Evolutionary conservation across 495 filamentous ascomycete species (phyloP), one percentile per base, ranked within the genome.

Genomic region (Sphaerosporella brunnea): DNA sequence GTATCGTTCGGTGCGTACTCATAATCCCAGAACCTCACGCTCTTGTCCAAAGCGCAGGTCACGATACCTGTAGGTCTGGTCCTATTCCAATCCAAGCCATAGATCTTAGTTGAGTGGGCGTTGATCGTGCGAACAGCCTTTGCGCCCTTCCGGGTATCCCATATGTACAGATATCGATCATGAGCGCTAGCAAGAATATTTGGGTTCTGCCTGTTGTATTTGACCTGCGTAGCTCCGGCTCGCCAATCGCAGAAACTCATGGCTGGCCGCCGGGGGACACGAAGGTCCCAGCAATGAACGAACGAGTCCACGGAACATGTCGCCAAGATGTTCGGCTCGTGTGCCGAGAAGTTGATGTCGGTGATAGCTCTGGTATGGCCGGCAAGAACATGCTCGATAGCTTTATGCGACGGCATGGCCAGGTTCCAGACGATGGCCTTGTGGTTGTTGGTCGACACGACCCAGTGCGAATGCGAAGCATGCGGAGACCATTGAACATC

Each of bases 401-500:
- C 72, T 1, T 72, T 70, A 2, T 78, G 75, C n/a, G 79, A 72
- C 43, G 77, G 75, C 66, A 92, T 74, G 34, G 76, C 81, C 53
- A 96, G 67, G 60, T 94, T 96, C 87, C 85, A 94, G 7, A 96
- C 83, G 41, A 96, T 69, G 19, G 87, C 90, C 59, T 92, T 92
- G 60, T 93, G 86, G 57, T 94, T 94, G 23, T 83, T 84, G 2
- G 88, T 93, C 36, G 84, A 93, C 20, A 80, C 84, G 19, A 96
- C 82, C 88, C 88, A 94, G 53, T 82, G 84, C 55, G 93, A 80
- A 37, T 88, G 74, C 5, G 75, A 76, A 8, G 86, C 80, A 53
- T 94, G 93, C 11, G 88, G 88, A 3, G 84, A 93, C 88, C 88
- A 96, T 64, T 96, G 88, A 34, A 96, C 88, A 63, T 96, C 88